These are phyloP conservation scores for Podospora sp. DNA, from an alignment of 495 filamentous ascomycete species.

Conservation along the genomic window DNA sequence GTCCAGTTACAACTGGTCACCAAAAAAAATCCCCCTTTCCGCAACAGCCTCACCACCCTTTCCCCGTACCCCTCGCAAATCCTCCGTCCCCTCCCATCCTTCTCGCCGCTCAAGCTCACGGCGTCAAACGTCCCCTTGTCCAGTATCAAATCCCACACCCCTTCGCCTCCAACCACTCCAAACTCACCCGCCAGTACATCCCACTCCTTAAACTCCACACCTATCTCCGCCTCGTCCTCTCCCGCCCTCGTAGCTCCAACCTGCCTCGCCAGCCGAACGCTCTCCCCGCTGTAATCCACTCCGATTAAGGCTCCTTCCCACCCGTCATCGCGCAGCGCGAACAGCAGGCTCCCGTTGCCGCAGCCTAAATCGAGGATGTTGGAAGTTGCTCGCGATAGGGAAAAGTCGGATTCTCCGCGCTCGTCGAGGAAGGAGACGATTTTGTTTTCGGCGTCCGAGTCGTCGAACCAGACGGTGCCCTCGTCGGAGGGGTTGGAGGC, in stretches of 20 bases:
- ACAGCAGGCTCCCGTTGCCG: constrained; percentile 88
- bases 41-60: constrained; percentile 65
- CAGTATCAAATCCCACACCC: constrained; percentile 80
- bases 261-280: constrained; percentile 68
- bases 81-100: constrained; percentile 52
- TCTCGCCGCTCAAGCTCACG: constrained; percentile 70
- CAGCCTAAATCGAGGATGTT: constrained; percentile 78
- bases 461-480: constrained; percentile 77
- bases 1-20: constrained; percentile 99
- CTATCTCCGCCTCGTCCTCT: constrained; percentile 17
- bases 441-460: constrained; percentile 66
- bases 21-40: constrained; percentile 69
- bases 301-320: constrained; percentile 71
- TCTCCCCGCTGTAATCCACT: constrained; percentile 79
- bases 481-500: constrained; percentile 60
- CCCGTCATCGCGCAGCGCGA: constrained; percentile 63
- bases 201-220: constrained; percentile 64
- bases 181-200: constrained; percentile 68
- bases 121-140: constrained; percentile 99
- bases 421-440: constrained; percentile 58
- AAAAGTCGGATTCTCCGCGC: constrained; percentile 29
- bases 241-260: constrained; percentile 37
- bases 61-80: constrained; percentile 74
- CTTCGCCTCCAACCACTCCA: constrained; percentile 29
- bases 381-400: constrained; percentile 23